Base-by-base conservation (phyloP, 2,329 filamentous ascomycete genomes). In the Balansia obtecta region DNA sequence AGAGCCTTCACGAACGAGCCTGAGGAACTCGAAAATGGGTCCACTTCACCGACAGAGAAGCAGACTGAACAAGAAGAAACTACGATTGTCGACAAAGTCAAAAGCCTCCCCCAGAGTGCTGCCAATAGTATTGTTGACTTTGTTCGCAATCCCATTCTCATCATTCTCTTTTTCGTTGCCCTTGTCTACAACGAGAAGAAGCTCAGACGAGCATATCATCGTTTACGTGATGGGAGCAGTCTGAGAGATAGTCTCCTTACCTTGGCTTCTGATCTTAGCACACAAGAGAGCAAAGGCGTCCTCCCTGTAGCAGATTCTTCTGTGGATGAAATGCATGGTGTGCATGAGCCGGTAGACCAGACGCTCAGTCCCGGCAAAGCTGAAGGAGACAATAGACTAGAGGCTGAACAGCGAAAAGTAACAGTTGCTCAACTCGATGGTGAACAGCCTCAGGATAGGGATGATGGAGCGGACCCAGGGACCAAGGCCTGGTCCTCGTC, bases 101-200 rank as follows among this genome's bases (percentile, higher is more conserved):
- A 71, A 58, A 65, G 69, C 30, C 61, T 82, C 1, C 76, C 75
- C 1, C 68, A 72, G 42, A 70, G 71, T 22, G 76, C 73, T 0
- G 67, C 68, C 0, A 68, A 74, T 41, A 77, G 69, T 50, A 63
- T 79, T 9, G 60, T 75, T 7, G 77, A 82, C 42, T 72, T 82
- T 12, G 60, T 82, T 42, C 73, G 69, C 49, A 81, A 81, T 52
- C 77, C 77, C 0, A 68, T 74, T 10, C 63, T 76, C 9, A 68
- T 77, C 7, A 58, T 76, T 2, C 56, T 77, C 15, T 62, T 76
- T 22, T 56, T 71, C n/a, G 55, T 67, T 8, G 60, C 65, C 11
- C 53, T 74, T 4, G 55, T 75, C 6, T 70, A 70, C 47, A 68
- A 73, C 32, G 65, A 73, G 52, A 71, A 75, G 52, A 72, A 74